phyloP scores from a whole-genome alignment of 176 grass and related monocot genomes.

The Phoenix dactylifera region DNA sequence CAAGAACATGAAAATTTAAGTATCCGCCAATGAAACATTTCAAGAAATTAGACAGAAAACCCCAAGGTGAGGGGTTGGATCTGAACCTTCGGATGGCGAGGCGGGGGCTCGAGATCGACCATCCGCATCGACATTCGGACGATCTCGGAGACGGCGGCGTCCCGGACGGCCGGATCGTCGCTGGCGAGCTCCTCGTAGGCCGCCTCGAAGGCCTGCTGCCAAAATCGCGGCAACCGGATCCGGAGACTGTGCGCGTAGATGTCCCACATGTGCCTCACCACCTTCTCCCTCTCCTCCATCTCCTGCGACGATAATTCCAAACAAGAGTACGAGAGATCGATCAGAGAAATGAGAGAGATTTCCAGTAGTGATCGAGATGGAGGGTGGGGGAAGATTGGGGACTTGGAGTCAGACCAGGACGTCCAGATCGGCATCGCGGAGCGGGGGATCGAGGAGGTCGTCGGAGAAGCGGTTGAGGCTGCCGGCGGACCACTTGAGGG shows the following conservation, averaged over 20 bases:
- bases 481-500: constrained; percentile 61
- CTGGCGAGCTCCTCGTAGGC: constrained; percentile 75
- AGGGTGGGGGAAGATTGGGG: too few species aligned
- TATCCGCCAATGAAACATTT: background rate
- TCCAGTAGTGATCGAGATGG: too few species aligned
- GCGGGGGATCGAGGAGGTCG: constrained; percentile 20
- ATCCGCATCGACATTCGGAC: constrained; percentile 51
- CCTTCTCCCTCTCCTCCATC: constrained; percentile 86
- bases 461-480: constrained; percentile 30
- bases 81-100: constrained; percentile 9
- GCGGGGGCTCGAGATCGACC: constrained; percentile 46
- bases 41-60: too few species aligned
- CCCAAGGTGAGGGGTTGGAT: background rate
- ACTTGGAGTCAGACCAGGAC: constrained; percentile 1
- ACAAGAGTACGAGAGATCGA: too few species aligned
- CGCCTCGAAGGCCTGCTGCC: constrained; percentile 87
- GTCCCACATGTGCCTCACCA: constrained; percentile 77
- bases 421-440: constrained; percentile 5
- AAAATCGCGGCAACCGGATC: constrained; percentile 50
- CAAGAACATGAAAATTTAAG: background rate
- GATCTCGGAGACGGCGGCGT: constrained; percentile 60
- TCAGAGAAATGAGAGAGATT: too few species aligned
- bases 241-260: constrained; percentile 51
- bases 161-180: constrained; percentile 40
- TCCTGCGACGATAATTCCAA: constrained; percentile 21